phyloP scores from a whole-genome alignment of 2,329 filamentous ascomycete species.

The Tolypocladium nubicola region DNA sequence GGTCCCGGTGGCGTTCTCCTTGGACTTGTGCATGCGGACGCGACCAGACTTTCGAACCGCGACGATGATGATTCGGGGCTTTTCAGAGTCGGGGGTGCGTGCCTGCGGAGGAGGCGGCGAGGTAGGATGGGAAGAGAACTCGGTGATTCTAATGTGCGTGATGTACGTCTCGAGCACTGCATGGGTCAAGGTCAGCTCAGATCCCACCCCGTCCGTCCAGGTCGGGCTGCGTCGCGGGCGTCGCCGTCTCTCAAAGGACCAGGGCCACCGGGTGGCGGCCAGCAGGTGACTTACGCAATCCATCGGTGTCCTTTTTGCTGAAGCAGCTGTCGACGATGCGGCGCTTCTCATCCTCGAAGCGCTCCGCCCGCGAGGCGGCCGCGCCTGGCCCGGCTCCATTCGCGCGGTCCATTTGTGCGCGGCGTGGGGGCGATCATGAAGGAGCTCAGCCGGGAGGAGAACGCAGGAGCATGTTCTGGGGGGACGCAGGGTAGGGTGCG shows the following conservation, averaged over 20 bases:
- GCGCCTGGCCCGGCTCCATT: conserved; percentile 24
- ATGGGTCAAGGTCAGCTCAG: conserved; percentile 6
- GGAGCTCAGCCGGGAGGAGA: conserved; percentile 3
- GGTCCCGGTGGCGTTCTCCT: conserved; percentile 85
- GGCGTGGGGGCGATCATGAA: conserved; percentile 8
- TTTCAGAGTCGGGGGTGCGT: conserved; percentile 62
- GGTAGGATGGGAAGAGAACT: conserved; percentile 76
- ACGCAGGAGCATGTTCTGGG: conserved; percentile 5
- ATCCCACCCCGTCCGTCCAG: not conserved
- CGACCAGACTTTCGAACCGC: conserved; percentile 85
- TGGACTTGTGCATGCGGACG: conserved; percentile 92
- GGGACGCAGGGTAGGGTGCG: not conserved
- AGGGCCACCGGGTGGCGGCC: not conserved
- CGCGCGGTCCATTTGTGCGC: conserved; percentile 26
- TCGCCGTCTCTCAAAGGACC: not conserved
- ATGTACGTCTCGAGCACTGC: conserved; percentile 75
- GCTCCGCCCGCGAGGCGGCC: conserved; percentile 50
- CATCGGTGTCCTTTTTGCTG: conserved; percentile 76
- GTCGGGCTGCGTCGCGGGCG: not conserved
- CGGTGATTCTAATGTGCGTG: conserved; percentile 85
- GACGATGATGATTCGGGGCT: conserved; percentile 84
- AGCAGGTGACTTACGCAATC: conserved; percentile 55
- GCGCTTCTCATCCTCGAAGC: conserved; percentile 93
- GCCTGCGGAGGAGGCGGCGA: conserved; percentile 73
- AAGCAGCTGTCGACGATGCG: conserved; percentile 95